phyloP scores from a whole-genome alignment of 352 stramenopile species.

The Phytophthora pluvialis region DNA sequence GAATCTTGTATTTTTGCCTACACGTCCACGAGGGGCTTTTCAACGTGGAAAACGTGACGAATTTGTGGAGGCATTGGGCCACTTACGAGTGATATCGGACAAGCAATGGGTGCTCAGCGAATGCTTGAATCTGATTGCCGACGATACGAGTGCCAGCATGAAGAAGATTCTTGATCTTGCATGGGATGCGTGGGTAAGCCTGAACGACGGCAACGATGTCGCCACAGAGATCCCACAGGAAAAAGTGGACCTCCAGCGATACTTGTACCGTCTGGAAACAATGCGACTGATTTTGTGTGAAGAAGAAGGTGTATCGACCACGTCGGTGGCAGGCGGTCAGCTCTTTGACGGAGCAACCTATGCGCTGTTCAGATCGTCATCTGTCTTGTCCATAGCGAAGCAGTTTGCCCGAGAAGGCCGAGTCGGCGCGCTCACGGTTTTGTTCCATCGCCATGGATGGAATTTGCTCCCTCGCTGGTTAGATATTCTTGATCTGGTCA shows the following conservation, averaged over 20 bases:
- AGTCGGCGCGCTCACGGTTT: conserved; percentile 43
- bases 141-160: conserved; percentile 59
- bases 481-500: conserved; percentile 54
- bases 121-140: conserved; percentile 44
- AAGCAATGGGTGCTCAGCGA: conserved; percentile 58
- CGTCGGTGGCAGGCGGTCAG: conserved; percentile 30
- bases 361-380: conserved; percentile 35
- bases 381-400: conserved; percentile 45
- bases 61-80: conserved; percentile 48
- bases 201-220: conserved; percentile 16
- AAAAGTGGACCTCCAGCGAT: conserved; percentile 40
- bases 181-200: conserved; percentile 31
- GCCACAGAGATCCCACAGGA: conserved; percentile 18
- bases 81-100: conserved; percentile 52
- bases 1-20: conserved; percentile 28
- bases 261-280: conserved; percentile 57
- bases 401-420: conserved; percentile 62
- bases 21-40: conserved; percentile 13
- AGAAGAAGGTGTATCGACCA: conserved; percentile 29
- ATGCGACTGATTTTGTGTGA: conserved; percentile 43
- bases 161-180: conserved; percentile 63
- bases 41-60: conserved; percentile 23
- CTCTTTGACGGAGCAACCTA: conserved; percentile 52
- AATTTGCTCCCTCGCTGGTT: conserved; percentile 59
- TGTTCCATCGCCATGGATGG: conserved; percentile 59